Evolutionary conservation across 441 rosid species (phyloP).

Genomic region (Gossypium lobatum): DNA sequence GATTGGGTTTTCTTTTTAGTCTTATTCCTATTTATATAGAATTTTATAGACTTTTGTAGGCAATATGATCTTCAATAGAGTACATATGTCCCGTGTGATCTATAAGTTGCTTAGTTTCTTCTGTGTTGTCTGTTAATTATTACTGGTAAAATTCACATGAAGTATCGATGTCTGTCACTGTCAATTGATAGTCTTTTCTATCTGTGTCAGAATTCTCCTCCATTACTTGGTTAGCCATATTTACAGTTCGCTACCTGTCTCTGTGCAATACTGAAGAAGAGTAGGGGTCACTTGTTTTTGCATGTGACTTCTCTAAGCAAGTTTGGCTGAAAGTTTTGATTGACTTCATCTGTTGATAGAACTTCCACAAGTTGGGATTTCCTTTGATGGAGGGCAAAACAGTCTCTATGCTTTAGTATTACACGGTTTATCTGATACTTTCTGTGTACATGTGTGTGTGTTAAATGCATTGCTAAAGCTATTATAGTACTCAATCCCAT

Average conservation of each 20-base stretch:
- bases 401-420: background rate
- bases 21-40: background rate
- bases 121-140: background rate
- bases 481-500: background rate
- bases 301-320: background rate
- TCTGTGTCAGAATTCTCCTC: background rate
- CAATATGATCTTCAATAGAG: background rate
- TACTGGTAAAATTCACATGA: background rate
- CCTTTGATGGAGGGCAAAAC: background rate
- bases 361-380: background rate
- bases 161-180: background rate
- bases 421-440: background rate
- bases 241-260: background rate
- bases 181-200: background rate
- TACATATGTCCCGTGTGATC: background rate
- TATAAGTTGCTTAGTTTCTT: background rate
- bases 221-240: background rate
- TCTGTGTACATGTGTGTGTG: background rate
- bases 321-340: background rate
- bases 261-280: background rate
- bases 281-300: background rate
- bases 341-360: background rate
- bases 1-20: background rate
- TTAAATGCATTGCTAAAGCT: slow-evolving; percentile 7
- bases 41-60: background rate